Evolutionary conservation across 2,329 filamentous ascomycete genomes (phyloP).

Genomic region (Aureobasidium sp.): DNA sequence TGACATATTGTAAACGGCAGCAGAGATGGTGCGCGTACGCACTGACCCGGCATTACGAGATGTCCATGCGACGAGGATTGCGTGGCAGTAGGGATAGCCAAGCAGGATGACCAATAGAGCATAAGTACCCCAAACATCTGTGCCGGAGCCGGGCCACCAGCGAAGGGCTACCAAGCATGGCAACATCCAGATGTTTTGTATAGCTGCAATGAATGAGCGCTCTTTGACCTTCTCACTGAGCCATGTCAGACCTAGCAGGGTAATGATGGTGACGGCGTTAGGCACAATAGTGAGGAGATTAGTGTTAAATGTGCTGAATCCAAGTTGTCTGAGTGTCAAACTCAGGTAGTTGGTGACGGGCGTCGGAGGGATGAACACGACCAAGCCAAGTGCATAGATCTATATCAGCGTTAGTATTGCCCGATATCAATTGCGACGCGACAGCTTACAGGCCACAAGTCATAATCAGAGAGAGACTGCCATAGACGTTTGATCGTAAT

Average conservation of each 20-base stretch:
- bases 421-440: constrained; percentile 47
- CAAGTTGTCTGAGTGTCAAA: constrained; percentile 49
- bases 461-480: constrained; percentile 50
- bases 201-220: constrained; percentile 40
- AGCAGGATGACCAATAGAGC: constrained; percentile 32
- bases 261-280: constrained; percentile 31
- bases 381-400: constrained; percentile 46
- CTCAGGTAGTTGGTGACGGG: constrained; percentile 51
- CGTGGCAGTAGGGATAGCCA: constrained; percentile 36
- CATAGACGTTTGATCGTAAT: constrained; percentile 46
- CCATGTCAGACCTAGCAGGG: constrained; percentile 39
- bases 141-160: constrained; percentile 24
- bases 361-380: constrained; percentile 48
- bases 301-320: constrained; percentile 54
- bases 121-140: constrained; percentile 33
- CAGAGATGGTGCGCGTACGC: constrained; percentile 33
- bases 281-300: constrained; percentile 56
- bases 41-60: constrained; percentile 35
- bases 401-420: constrained; percentile 31
- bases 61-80: constrained; percentile 35
- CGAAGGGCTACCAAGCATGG: background rate
- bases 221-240: constrained; percentile 42
- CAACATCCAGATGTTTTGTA: constrained; percentile 49
- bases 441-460: constrained; percentile 41
- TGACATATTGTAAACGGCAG: constrained; percentile 37